Evolutionary conservation across 305 asterid genomes (phyloP).

Genomic region (Plantago coronopus): DNA sequence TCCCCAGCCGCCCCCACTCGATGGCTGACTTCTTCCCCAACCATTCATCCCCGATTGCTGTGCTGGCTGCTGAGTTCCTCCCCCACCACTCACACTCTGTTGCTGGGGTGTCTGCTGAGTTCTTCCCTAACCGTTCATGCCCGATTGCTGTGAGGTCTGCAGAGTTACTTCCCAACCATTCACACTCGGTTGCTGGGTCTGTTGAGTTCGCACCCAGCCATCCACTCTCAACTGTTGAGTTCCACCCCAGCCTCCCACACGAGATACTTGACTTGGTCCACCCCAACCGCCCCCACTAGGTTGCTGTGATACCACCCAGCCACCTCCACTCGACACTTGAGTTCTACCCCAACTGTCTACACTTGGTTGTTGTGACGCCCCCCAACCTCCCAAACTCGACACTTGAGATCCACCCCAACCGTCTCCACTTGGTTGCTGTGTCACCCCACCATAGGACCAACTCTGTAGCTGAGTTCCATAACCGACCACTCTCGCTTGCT

Average conservation of each 20-base stretch:
- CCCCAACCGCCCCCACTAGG: neutral
- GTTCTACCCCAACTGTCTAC: slow-evolving; percentile 18
- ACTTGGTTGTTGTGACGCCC: slow-evolving; percentile 11
- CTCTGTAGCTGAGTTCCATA: slow-evolving; percentile 23
- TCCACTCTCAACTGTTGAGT: slow-evolving; percentile 10
- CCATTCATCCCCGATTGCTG: neutral
- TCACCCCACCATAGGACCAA: neutral
- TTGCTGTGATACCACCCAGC: slow-evolving; percentile 2
- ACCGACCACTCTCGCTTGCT: slow-evolving; percentile 7
- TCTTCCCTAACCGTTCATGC: neutral
- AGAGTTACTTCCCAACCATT: neutral
- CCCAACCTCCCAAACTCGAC: slow-evolving; percentile 22
- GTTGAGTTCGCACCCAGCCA: slow-evolving; percentile 18
- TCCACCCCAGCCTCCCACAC: slow-evolving; percentile 24
- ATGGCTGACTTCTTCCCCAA: too few species aligned
- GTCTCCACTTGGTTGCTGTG: slow-evolving; percentile 6
- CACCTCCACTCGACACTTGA: neutral
- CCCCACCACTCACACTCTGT: slow-evolving; percentile 7
- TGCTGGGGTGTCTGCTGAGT: slow-evolving; percentile 2
- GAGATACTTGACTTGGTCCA: neutral
- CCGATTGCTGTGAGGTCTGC: neutral
- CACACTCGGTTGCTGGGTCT: neutral
- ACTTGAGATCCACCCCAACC: slow-evolving; percentile 1
- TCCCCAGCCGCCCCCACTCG: slow-evolving; percentile 8
- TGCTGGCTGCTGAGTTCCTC: neutral